Conservation (phyloP, 805 yeast genomes). For the Komagataella ulmi region DNA sequence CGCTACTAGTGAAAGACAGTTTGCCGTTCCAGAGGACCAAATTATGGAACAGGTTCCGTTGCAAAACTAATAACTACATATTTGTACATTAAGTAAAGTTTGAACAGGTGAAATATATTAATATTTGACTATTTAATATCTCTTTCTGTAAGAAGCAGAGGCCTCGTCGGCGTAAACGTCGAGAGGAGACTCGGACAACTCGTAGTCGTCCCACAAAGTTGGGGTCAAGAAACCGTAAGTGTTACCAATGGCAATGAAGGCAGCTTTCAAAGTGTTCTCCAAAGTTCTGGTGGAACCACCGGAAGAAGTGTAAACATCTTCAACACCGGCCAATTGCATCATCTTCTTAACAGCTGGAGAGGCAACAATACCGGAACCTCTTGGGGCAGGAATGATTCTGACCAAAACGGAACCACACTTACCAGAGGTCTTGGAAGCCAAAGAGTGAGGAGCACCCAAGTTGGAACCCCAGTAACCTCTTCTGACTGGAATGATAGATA, state of each 20-base stretch:
- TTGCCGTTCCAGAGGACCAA: constrained; percentile 68
- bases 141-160: constrained; percentile 51
- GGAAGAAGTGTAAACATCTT: constrained; percentile 98
- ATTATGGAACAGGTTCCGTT: constrained; percentile 55
- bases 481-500: constrained; percentile 98
- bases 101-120: constrained; percentile 6
- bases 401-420: constrained; percentile 99
- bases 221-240: constrained; percentile 99
- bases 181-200: constrained; percentile 84
- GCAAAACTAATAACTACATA: constrained; percentile 17
- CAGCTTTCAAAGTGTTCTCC: constrained; percentile 99
- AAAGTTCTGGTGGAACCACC: constrained; percentile 99
- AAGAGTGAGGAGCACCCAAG: constrained; percentile 99
- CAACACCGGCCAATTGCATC: constrained; percentile 98
- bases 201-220: constrained; percentile 88
- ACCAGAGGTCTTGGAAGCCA: constrained; percentile 96
- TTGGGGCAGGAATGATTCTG: constrained; percentile 99
- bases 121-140: constrained; percentile 33
- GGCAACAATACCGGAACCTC: constrained; percentile 99
- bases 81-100: not conserved
- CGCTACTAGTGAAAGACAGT: constrained; percentile 46
- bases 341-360: constrained; percentile 99
- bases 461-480: constrained; percentile 99
- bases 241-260: constrained; percentile 99
- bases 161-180: constrained; percentile 88